Conservation (phyloP, 176 grass and related monocot species). For the Lolium perenne region DNA sequence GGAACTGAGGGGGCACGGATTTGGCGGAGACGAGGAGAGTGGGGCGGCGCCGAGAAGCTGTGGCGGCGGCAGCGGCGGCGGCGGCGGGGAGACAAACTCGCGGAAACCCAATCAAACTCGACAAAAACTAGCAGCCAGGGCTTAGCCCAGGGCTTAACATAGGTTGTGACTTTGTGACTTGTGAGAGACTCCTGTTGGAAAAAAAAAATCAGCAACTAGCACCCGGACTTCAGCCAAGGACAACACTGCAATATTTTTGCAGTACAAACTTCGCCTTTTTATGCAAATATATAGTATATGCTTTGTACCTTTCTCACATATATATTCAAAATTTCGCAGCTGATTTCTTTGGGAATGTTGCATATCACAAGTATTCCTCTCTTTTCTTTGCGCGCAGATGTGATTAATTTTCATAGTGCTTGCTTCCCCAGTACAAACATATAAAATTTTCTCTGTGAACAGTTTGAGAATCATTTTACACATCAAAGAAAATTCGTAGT, state of each 20-base stretch:
- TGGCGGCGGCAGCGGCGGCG: slow-evolving; percentile 1
- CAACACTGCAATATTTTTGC: no score
- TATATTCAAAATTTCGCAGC: no score
- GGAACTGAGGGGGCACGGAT: background rate
- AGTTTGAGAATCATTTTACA: no score
- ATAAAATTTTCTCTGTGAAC: no score
- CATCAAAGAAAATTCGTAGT: no score
- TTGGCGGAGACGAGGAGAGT: background rate
- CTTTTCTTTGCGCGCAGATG: no score
- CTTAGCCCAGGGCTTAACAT: slow-evolving; percentile 15
- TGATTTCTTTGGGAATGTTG: no score
- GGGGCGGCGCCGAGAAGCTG: background rate
- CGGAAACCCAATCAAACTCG: background rate
- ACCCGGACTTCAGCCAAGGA: no score
- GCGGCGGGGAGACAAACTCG: background rate
- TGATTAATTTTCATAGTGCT: no score
- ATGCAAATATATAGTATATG: background rate
- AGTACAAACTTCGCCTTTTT: background rate
- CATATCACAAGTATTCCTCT: no score
- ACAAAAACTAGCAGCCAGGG: background rate
- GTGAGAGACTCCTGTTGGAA: background rate
- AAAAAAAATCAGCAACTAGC: background rate
- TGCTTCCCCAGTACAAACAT: no score
- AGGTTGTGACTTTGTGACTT: background rate
- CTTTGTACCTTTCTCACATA: background rate